These are phyloP conservation scores for Glarea lozoyensis DNA, from an alignment of 495 filamentous ascomycete genomes.

Conservation along the genomic window DNA sequence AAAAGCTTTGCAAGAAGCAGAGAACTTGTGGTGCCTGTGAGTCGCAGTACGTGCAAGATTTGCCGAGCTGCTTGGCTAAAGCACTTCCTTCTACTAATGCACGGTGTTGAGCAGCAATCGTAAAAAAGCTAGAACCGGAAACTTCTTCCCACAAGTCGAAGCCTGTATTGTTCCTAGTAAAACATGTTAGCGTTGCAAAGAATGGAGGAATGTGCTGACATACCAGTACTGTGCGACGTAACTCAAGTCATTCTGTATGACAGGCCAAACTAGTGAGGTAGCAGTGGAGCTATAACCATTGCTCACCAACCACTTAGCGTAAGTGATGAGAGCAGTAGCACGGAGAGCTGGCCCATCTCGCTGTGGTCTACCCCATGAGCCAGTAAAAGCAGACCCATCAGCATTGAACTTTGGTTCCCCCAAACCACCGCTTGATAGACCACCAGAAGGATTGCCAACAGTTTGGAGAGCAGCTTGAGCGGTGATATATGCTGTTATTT, in stretches of 20 bases:
- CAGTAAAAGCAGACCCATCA: slow-evolving; percentile 42
- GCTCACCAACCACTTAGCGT: slow-evolving; percentile 26
- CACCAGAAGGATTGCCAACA: slow-evolving; percentile 45
- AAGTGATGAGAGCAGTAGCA: slow-evolving; percentile 36
- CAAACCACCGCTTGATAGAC: slow-evolving; percentile 38
- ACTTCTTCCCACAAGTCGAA: slow-evolving; percentile 49
- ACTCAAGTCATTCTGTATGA: slow-evolving; percentile 47
- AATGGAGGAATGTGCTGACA: neutral
- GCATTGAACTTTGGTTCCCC: slow-evolving; percentile 56
- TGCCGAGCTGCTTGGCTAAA: slow-evolving; percentile 22
- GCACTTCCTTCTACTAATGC: slow-evolving; percentile 28
- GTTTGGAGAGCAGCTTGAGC: slow-evolving; percentile 45
- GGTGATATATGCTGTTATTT: slow-evolving; percentile 45
- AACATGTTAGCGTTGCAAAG: slow-evolving; percentile 2
- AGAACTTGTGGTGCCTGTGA: slow-evolving; percentile 39
- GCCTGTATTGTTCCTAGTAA: slow-evolving; percentile 31
- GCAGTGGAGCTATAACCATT: slow-evolving; percentile 27
- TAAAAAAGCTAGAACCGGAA: slow-evolving; percentile 52
- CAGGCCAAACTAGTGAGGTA: slow-evolving; percentile 35
- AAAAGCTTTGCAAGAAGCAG: slow-evolving; percentile 42
- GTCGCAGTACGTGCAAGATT: slow-evolving; percentile 32
- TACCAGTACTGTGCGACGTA: slow-evolving; percentile 63
- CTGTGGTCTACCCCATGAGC: slow-evolving; percentile 54
- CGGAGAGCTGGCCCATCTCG: slow-evolving; percentile 50
- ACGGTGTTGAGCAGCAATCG: slow-evolving; percentile 42